phyloP scores from a whole-genome alignment of 345 rosid genomes.

The Cardamine resedifolia region DNA sequence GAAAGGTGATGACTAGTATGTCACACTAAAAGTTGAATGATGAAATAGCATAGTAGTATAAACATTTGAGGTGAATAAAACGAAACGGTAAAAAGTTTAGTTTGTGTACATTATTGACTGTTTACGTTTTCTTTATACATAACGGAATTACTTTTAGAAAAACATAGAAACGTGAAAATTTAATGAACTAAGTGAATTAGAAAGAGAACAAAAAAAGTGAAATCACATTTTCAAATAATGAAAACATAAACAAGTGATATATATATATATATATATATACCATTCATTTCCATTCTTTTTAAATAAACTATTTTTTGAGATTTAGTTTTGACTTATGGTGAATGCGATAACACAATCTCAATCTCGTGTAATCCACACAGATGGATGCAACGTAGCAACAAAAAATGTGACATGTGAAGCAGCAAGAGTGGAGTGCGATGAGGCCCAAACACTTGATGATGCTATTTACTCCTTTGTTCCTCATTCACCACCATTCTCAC shows the following conservation, averaged over 20 bases:
- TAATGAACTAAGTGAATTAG: too few species aligned
- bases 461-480: conserved; percentile 27
- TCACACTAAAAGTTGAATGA: not conserved
- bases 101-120: not conserved
- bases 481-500: conserved; percentile 28
- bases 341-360: not conserved
- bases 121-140: not conserved
- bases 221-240: not conserved
- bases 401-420: conserved; percentile 25
- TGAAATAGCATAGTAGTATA: not conserved
- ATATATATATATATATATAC: too few species aligned
- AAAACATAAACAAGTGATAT: not conserved
- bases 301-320: not conserved
- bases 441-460: conserved; percentile 20
- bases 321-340: not conserved
- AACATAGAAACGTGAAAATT: not conserved
- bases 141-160: not conserved
- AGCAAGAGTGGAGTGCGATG: conserved; percentile 24
- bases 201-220: not conserved
- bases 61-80: not conserved
- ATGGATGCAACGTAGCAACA: conserved; percentile 31
- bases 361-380: conserved; percentile 5
- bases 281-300: too few species aligned
- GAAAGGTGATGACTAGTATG: not conserved
- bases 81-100: not conserved